Evolutionary conservation across 2,329 filamentous ascomycete genomes (phyloP).

Genomic region (Amauroascus niger): DNA sequence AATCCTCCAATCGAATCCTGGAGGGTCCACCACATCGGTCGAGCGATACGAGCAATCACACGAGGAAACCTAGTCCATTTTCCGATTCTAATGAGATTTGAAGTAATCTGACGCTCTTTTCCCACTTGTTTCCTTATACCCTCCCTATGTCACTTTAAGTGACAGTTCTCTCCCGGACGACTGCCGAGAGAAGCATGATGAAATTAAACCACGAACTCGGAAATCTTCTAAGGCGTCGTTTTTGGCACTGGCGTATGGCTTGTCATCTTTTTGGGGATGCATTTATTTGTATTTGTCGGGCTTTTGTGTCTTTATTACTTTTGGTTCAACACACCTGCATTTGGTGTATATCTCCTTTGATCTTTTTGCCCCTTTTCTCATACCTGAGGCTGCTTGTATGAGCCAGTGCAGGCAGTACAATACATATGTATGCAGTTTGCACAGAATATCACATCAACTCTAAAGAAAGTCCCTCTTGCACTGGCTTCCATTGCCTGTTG

Average conservation of each 20-base stretch:
- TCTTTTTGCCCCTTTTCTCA: background rate
- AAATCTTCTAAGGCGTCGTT: background rate
- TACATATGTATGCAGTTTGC: background rate
- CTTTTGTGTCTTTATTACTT: background rate
- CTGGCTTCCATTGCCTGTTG: background rate
- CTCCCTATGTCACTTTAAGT: background rate
- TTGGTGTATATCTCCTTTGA: background rate
- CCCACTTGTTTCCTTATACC: background rate
- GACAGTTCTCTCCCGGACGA: background rate
- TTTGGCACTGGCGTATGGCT: background rate
- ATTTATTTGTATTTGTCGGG: background rate
- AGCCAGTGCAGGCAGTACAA: background rate
- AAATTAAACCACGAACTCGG: background rate
- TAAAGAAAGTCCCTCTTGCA: background rate
- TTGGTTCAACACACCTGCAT: background rate
- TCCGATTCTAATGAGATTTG: constrained; percentile 38
- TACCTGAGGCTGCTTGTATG: constrained; percentile 4
- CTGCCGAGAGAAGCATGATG: background rate
- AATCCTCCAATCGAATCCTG: constrained; percentile 26
- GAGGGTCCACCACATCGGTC: constrained; percentile 17
- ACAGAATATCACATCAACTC: background rate
- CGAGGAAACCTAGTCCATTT: constrained; percentile 34
- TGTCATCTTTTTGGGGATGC: background rate
- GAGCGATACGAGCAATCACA: background rate
- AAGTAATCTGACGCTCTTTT: background rate